Conservation (phyloP, 441 rosid genomes). For the Euphorbia celastroides region DNA sequence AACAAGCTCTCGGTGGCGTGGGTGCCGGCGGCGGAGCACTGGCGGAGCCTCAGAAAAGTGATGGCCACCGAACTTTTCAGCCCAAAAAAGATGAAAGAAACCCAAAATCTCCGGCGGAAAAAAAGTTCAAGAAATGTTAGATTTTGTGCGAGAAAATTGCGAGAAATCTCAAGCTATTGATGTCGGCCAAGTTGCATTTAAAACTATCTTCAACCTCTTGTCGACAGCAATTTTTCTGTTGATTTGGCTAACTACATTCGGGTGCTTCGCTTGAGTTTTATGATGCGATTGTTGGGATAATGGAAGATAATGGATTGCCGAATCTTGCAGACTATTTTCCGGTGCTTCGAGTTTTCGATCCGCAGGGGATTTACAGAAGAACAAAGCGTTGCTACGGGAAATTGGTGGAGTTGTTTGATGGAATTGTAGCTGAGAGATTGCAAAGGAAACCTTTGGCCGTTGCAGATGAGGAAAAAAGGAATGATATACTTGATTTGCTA, state of each 20-base stretch:
- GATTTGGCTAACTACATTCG: no score
- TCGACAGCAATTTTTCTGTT: no score
- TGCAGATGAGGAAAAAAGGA: neutral
- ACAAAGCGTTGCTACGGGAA: neutral
- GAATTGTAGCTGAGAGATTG: neutral
- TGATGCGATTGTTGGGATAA: neutral
- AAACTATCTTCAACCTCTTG: no score
- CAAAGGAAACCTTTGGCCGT: neutral
- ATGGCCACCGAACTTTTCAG: neutral
- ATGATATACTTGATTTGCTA: constrained; percentile 4
- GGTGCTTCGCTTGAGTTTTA: neutral
- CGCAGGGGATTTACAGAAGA: neutral
- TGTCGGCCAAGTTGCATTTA: no score
- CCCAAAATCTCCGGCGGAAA: neutral
- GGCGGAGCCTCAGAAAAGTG: constrained; percentile 6
- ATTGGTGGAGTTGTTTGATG: neutral
- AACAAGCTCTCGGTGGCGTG: neutral
- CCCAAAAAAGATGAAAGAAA: neutral
- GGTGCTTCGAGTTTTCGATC: neutral
- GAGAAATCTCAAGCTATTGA: no score
- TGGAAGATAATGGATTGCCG: neutral
- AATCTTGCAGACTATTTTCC: constrained; percentile 12
- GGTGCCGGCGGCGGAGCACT: neutral
- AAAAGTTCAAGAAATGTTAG: neutral
- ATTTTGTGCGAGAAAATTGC: no score